Conservation (phyloP, 2,329 filamentous ascomycete genomes). For the Annulohypoxylon truncatum region DNA sequence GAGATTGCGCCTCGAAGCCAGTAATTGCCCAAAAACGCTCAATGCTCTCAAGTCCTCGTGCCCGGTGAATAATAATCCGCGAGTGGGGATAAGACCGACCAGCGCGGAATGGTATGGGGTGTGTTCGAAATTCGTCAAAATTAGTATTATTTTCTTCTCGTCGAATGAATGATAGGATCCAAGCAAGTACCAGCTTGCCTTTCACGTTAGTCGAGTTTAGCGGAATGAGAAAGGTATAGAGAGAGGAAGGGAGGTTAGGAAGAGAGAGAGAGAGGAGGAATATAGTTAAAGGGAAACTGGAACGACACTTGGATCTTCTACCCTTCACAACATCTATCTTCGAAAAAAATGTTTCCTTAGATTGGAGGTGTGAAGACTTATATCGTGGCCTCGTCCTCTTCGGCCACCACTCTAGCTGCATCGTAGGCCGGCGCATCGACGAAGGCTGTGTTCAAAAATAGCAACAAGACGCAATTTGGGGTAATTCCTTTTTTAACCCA, state of each 20-base stretch:
- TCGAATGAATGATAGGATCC: slow-evolving; percentile 63
- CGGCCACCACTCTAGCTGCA: slow-evolving; percentile 51
- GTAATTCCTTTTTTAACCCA: slow-evolving; percentile 57
- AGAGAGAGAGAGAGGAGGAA: slow-evolving; percentile 49
- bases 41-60: slow-evolving; percentile 45
- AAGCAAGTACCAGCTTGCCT: slow-evolving; percentile 71
- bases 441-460: slow-evolving; percentile 57
- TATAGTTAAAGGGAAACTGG: slow-evolving; percentile 56
- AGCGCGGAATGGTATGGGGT: slow-evolving; percentile 32
- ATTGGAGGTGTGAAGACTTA: slow-evolving; percentile 66
- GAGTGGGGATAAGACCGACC: slow-evolving; percentile 44
- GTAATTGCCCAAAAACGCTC: slow-evolving; percentile 50
- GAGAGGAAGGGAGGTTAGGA: slow-evolving; percentile 52
- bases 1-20: slow-evolving; percentile 50
- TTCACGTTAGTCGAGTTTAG: slow-evolving; percentile 52
- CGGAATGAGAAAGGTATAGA: slow-evolving; percentile 49
- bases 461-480: slow-evolving; percentile 52
- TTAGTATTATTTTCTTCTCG: slow-evolving; percentile 57
- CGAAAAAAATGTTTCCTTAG: slow-evolving; percentile 54
- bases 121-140: slow-evolving; percentile 48
- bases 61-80: slow-evolving; percentile 42
- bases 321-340: slow-evolving; percentile 55
- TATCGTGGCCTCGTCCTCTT: slow-evolving; percentile 63
- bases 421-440: slow-evolving; percentile 47
- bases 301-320: slow-evolving; percentile 64